Base-by-base conservation (phyloP, 306 rosid genomes). In the Cyamopsis tetragonoloba region DNA sequence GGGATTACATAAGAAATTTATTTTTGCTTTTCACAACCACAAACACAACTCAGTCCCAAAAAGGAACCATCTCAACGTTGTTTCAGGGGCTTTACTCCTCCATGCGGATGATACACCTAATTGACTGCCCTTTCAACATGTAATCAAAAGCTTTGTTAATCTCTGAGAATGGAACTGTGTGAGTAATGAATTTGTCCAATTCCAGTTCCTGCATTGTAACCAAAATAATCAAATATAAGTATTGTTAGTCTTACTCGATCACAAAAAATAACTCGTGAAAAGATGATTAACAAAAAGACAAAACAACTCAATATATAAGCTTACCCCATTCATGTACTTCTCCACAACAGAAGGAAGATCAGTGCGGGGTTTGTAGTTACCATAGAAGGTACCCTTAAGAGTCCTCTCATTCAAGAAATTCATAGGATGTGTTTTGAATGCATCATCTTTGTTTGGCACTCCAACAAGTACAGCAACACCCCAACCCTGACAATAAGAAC, bases 381-480 rank as follows among this genome's bases (percentile, higher is more conserved):
- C 98, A 26, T 80, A 92, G 75, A 89, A 89, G 49, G 98, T 89
- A 12, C 98, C 98, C 86, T 87, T 92, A 0, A 89, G 92, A 46
- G 96, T 92, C 87, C 88, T 92, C 67, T 85, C 98, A 19, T 80
- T 79, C 80, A 92, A 64, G 58, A 92, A 69, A 53, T 92, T 89
- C 76, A 88, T 0, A 9, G 95, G 95, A 70, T 87, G 85, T 60
- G 98, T 91, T 66, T 82, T 85, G 83, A 91, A 91, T 22, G 86
- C 87, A 67, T 87, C 96, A 31, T 91, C 96, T 79, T 83, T 91
- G 71, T 3, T 91, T 28, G 95, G 96, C 38, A 92, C 96, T 15
- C 98, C 98, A 27, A 92, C 98, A 1, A 91, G 92, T 5, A 91
- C 98, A 19, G 96, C 98, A 64, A 87, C 87, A 28, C 96, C 98